These are phyloP conservation scores for Geotrichum europaeum DNA, from an alignment of 1,139 yeast genomes.

Conservation along the genomic window DNA sequence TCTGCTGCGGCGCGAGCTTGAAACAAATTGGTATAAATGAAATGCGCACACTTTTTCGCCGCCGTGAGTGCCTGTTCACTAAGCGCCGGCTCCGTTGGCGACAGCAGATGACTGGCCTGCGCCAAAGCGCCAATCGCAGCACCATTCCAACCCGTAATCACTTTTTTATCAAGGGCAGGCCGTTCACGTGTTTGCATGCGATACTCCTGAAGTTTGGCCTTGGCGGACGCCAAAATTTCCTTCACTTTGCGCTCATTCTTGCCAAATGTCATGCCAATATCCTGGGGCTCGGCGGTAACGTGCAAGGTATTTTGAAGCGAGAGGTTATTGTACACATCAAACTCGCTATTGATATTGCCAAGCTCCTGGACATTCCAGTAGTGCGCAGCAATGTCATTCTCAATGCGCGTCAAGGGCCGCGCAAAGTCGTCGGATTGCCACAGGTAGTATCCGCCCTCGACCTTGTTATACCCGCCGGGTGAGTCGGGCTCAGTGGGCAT, in stretches of 20 bases:
- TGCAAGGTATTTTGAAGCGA: conserved; percentile 33
- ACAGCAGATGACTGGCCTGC: conserved; percentile 27
- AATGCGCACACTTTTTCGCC: conserved; percentile 30
- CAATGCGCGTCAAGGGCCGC: conserved; percentile 28
- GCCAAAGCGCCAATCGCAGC: conserved; percentile 36
- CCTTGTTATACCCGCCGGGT: conserved; percentile 17
- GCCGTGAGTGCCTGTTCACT: conserved; percentile 25
- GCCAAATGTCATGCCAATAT: conserved; percentile 35
- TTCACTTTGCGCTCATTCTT: conserved; percentile 23
- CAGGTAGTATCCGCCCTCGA: conserved; percentile 37
- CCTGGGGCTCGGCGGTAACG: conserved; percentile 19
- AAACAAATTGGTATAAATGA: conserved; percentile 25
- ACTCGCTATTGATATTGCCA: conserved; percentile 36
- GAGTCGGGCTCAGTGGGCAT: background rate
- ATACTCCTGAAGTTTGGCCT: conserved; percentile 25
- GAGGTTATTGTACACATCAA: conserved; percentile 33
- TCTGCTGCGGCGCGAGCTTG: conserved; percentile 17
- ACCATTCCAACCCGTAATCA: conserved; percentile 37
- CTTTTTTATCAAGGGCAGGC: conserved; percentile 33
- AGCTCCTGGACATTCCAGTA: conserved; percentile 35
- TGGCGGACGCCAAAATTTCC: conserved; percentile 24
- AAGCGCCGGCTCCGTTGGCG: conserved; percentile 11
- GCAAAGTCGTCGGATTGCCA: conserved; percentile 37
- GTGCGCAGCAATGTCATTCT: conserved; percentile 36
- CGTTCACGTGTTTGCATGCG: conserved; percentile 27